Evolutionary conservation across 2,329 filamentous ascomycete species (phyloP), one percentile per base, ranked within the genome.

Genomic region (Clonostachys rhizophaga): DNA sequence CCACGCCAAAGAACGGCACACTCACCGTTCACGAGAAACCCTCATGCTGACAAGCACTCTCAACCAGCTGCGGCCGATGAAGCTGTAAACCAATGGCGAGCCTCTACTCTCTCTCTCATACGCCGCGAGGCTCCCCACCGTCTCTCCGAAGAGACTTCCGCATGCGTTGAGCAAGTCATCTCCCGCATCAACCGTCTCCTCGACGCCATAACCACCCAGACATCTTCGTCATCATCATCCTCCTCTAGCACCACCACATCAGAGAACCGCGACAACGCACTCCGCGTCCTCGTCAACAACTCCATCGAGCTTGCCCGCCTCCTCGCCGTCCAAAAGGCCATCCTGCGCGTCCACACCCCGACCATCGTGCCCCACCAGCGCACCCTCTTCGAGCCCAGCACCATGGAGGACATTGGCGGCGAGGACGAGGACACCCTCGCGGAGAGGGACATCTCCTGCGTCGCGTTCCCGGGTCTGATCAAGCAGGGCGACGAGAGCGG

Each of bases 401-500:
- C 66, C 5, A 87, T 87, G 84, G 83, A 87, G 54, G 82, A 87
- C 55, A 71, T 85, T 42, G 78, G 81, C 35, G 81, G 80, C 14
- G 78, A 81, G 54, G 78, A 81, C 49, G 81, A 84, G 50, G 77
- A 81, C 16, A 69, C 63, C 10, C 66, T 82, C 18, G 60, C 65
- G 14, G 67, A 68, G 41, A 68, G 79, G 45, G 74, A 81, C 46
- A 75, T 87, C 35, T 70, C 68, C 48, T 87, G 82, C 60, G 76
- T 84, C 18, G 79, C 78, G 3, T 87, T 85, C 47, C 84, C 84
- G 2, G 79, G 78, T 7, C 71, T 87, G 18, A 68, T 82, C 48
- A 87, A 87, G 65, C 67, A 71, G 18, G 83, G 83, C 6, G 81
- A 86, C 59, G 83, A 85, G 65, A 78, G 75, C 51, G 84, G 83